Evolutionary conservation across 345 rosid genomes (phyloP), one percentile per base, ranked within the genome.

Genomic region (Anacardium occidentale): DNA sequence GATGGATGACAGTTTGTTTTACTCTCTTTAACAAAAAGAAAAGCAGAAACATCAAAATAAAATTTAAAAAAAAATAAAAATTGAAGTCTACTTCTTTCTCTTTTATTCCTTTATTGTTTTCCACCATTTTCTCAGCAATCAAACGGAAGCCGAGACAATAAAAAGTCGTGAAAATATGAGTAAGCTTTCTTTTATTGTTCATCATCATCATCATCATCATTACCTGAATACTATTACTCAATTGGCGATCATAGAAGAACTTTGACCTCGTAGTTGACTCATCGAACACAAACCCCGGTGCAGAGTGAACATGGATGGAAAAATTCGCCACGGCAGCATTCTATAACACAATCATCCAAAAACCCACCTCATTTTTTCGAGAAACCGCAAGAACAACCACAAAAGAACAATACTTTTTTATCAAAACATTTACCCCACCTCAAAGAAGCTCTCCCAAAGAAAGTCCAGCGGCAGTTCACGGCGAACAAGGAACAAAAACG

Each of bases 241-340:
- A 75, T 75, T 94, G 99, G 4, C 97, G 89, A 73, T 83, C 84
- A 50, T 85, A 81, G 52, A 95, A 90, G 87, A 91, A 87, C 40
- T 64, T 86, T 3, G 98, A 92, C 74, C 92, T 72, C 3, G 97
- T 79, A 9, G 94, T 85, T 24, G 84, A 73, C 70, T 87, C 90
- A 76, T 92, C 90, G 75, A 95, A 89, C 47, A 84, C 81, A 62
- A 89, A 91, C 4, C 94, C 97, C 15, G 99, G 99, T 62, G 73
- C 75, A 48, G 98, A 90, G 78, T 92, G 99, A 24, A 92, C 37
- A 78, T 78, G 81, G 51, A 95, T 77, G 14, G 98, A 88, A 83
- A 89, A 91, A 48, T 84, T 86, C 14, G 72, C 84, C 79, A 54
- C 79, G 74, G 88, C 91, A 66, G 80, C 94, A 57, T 73, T 83